A percentile compares a stretch with the other conserved stretches of the same genome.
phyloP scores from a whole-genome alignment of 805 yeast genomes.

The Myxozyma geophila region DNA sequence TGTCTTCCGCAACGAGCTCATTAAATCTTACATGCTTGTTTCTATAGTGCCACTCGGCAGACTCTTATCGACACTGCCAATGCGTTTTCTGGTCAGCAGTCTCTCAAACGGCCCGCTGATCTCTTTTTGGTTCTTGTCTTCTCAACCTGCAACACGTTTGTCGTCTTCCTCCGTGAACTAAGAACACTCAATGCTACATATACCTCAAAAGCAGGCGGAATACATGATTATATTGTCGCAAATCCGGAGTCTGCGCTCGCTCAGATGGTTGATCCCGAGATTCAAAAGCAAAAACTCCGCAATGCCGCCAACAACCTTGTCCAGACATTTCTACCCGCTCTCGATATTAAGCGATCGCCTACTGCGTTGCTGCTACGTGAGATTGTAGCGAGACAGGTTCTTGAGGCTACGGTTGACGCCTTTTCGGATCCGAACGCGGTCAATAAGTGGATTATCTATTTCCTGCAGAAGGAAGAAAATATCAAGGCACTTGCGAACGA shows the following conservation, averaged over 20 bases:
- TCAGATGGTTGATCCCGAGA: conserved; percentile 36
- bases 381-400: conserved; percentile 32
- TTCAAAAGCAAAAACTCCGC: conserved; percentile 32
- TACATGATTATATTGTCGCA: conserved; percentile 35
- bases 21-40: neutral
- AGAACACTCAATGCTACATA: conserved; percentile 29
- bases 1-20: neutral
- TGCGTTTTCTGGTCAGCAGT: conserved; percentile 29
- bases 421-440: conserved; percentile 37
- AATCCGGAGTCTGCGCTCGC: conserved; percentile 40
- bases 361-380: conserved; percentile 33
- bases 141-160: conserved; percentile 36
- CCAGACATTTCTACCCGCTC: conserved; percentile 34
- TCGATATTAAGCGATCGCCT: conserved; percentile 35
- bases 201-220: conserved; percentile 24
- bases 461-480: conserved; percentile 33
- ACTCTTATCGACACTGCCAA: conserved; percentile 47
- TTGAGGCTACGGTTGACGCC: conserved; percentile 33
- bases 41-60: conserved; percentile 26
- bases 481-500: conserved; percentile 28
- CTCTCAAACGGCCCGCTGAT: conserved; percentile 35
- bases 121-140: conserved; percentile 31
- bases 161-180: conserved; percentile 37
- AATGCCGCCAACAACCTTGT: conserved; percentile 37
- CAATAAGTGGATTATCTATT: conserved; percentile 35